Base-by-base conservation (phyloP, 2,329 filamentous ascomycete genomes). In the Alternaria viburni region DNA sequence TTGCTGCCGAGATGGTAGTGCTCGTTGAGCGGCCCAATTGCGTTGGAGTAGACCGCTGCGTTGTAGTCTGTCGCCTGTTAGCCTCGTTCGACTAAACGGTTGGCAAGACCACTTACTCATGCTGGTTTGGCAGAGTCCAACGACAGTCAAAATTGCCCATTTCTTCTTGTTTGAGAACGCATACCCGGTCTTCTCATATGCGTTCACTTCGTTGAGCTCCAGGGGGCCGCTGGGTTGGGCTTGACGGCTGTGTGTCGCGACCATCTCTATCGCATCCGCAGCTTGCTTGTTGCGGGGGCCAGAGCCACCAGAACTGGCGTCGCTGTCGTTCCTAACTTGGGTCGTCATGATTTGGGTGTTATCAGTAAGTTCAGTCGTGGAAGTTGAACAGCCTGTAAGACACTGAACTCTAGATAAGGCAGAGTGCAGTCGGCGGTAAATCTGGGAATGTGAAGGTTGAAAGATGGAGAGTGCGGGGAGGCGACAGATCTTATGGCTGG, bases 41-140 rank as follows among this genome's bases (percentile, higher is more conserved):
- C 85, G 62, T 86, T 87, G 19, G 84, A 83, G 69, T 86, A 88
- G 12, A 87, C 79, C 3, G 83, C 85, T 0, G 86, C 84, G 69
- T 88, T 87, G 77, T 86, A 85, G 71, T 87, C 69, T 70, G 44
- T 5, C 84, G 44, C 7, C 11, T 26, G 45, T 68, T 32, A 69
- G 7, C 74, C 25, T 47, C 5, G 25, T 6, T 19, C 7, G 44
- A 81, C 68, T 17, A 30, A 5, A 23, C n/a, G 77, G 10, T 77
- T 78, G 6, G 63, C 62, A 19, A 81, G 72, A 1, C 72, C 77
- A 80, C 80, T 66, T 82, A 86, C 71, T 74, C 60, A 86, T 79
- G 13, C 83, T 83, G 2, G 85, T 83, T 68, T 88, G 86, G 11
- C 87, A 84, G 12, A 83, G 71, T 63, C 86, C 86, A 62, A 87